phyloP scores from a whole-genome alignment of 2,329 filamentous ascomycete genomes.

The Trichophyton simii region DNA sequence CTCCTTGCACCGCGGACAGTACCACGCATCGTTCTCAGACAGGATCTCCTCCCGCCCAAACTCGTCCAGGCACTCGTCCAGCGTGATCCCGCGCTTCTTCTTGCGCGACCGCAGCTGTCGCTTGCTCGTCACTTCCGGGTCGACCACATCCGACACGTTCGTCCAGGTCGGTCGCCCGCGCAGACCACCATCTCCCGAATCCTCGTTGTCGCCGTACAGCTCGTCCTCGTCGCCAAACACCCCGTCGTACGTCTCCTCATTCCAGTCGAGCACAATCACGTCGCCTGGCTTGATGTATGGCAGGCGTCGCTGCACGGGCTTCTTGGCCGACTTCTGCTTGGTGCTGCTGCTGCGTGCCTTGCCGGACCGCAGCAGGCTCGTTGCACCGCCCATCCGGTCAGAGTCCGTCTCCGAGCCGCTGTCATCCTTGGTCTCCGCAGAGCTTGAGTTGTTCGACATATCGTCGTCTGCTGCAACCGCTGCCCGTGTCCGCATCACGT shows the following conservation, averaged over 20 bases:
- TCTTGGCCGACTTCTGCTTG: conserved; percentile 17
- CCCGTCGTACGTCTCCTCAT: conserved; percentile 52
- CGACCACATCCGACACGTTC: conserved; percentile 40
- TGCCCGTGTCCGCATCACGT: conserved; percentile 6
- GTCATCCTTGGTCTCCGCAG: conserved; percentile 15
- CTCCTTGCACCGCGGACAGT: conserved; percentile 90
- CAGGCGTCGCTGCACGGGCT: conserved; percentile 16
- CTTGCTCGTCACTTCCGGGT: conserved; percentile 53
- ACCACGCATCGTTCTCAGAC: conserved; percentile 95
- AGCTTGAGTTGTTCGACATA: conserved; percentile 15
- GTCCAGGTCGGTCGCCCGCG: conserved; percentile 50
- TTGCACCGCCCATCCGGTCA: conserved; percentile 12
- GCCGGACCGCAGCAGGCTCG: neutral
- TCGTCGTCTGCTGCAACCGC: conserved; percentile 4
- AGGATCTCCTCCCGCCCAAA: conserved; percentile 89
- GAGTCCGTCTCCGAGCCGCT: conserved; percentile 23
- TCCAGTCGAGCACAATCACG: conserved; percentile 80
- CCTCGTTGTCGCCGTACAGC: conserved; percentile 20
- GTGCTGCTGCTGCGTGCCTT: neutral
- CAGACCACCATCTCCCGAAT: conserved; percentile 30
- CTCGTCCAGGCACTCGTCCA: conserved; percentile 86
- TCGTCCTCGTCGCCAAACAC: conserved; percentile 45
- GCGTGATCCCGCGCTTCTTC: conserved; percentile 61
- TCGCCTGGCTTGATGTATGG: conserved; percentile 70
- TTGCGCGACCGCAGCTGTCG: conserved; percentile 52